Evolutionary conservation across 768 basidiomycete species (phyloP), one percentile per base, ranked within the genome.

Genomic region (Boletus rufocinnamomeus): DNA sequence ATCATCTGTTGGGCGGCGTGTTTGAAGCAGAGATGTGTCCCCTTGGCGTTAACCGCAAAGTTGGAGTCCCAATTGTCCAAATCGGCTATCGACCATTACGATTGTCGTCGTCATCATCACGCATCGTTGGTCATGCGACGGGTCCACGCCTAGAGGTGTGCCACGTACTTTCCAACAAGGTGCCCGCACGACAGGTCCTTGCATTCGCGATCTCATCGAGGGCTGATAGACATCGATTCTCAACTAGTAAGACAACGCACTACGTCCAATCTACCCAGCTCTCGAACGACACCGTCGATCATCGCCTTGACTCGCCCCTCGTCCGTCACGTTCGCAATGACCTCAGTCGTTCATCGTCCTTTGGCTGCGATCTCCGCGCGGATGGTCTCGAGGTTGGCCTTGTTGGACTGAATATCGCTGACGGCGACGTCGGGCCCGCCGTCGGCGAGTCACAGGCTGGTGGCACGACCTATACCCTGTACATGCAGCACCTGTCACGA

Each of bases 391-490:
- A 66, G 62, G 27, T 62, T 44, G 14, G 16, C 30, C 13, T 49
- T 35, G 35, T 62, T 56, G 40, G 35, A 23, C 45, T 41, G 32
- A 50, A 80, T 64, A 57, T 82, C 83, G 23, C 78, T 82, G 47
- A 83, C 59, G n/a, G 75, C 77, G 43, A 84, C 62, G 48, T 80
- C 72, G 61, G 75, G 78, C 80, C 82, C 62, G 11, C 63, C 52
- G 13, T 65, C 56, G 21, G 82, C 79, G 13, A 84, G 76, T 6
- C 79, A 75, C 6, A 75, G 59, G 8, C 80, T 79, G 41, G 83
- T 79, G 35, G 77, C 79, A 38, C 74, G 73, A 1, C 82, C 83
- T 14, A 83, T 81, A 23, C 83, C 83, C 48, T 74, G 76, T 2
- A n/a, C n/a, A n/a, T n/a, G 74, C 73, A 13, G 74, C 74, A 30